phyloP scores from a whole-genome alignment of 371 early-diverging fungal species.

The Mortierella sp. region DNA sequence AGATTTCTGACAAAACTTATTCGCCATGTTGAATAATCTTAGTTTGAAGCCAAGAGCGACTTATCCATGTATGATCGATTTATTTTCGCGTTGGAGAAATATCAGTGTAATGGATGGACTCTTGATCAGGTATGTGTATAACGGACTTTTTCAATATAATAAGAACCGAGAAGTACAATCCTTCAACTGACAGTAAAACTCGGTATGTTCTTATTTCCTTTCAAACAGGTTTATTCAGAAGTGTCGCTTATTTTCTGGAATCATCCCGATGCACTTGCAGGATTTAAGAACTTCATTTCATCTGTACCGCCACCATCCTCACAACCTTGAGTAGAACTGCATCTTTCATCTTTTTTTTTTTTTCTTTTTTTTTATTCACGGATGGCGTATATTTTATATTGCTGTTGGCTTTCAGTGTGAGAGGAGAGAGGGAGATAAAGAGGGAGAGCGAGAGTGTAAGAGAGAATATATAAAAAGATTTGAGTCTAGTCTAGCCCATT shows the following conservation, averaged over 20 bases:
- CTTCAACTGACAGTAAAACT: no score
- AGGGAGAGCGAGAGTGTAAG: neutral
- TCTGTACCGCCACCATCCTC: constrained; percentile 33
- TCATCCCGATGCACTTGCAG: constrained; percentile 47
- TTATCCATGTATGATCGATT: constrained; percentile 56
- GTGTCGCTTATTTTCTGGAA: constrained; percentile 57
- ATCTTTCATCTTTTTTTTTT: neutral
- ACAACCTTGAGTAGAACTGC: constrained; percentile 14
- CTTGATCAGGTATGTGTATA: constrained; percentile 59
- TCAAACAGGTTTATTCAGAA: constrained; percentile 46
- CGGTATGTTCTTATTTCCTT: neutral
- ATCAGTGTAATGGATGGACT: constrained; percentile 51
- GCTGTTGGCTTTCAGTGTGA: neutral
- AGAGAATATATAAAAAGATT: neutral
- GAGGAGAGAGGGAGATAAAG: neutral
- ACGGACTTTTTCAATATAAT: no score
- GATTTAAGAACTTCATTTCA: constrained; percentile 50
- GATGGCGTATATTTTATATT: neutral
- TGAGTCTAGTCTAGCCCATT: neutral
- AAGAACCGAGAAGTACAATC: no score
- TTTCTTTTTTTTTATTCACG: neutral
- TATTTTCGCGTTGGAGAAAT: constrained; percentile 54
- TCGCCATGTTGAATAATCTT: neutral
- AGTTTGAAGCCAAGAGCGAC: constrained; percentile 49
- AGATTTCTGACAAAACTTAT: neutral